Conservation (phyloP, 1,139 yeast genomes). For the Candida sojae region DNA sequence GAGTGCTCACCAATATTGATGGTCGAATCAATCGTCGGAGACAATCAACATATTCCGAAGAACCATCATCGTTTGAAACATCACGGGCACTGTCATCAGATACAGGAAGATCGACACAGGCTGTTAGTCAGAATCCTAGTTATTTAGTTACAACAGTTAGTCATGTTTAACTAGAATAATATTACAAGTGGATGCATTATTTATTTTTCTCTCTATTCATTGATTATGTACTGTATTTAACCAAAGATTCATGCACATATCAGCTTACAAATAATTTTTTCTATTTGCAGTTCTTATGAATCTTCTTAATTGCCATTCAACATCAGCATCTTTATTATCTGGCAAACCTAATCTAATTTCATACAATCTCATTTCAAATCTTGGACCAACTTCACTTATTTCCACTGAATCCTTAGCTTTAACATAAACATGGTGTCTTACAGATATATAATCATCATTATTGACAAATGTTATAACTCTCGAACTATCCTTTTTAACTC, state of each 20-base stretch:
- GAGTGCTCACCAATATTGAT: constrained; percentile 16
- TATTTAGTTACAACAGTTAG: constrained; percentile 13
- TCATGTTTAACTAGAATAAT: constrained; percentile 6
- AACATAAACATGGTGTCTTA: constrained; percentile 93
- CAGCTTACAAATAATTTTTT: constrained; percentile 68
- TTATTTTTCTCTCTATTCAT: background rate
- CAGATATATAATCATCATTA: constrained; percentile 86
- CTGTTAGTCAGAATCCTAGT: constrained; percentile 7
- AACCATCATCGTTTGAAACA: background rate
- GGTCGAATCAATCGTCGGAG: constrained; percentile 9
- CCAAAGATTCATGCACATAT: no score
- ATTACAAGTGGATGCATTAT: background rate
- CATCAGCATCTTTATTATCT: constrained; percentile 96
- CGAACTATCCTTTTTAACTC: constrained; percentile 81
- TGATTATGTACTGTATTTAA: no score
- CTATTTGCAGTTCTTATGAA: constrained; percentile 94
- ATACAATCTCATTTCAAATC: constrained; percentile 93
- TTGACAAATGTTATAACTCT: constrained; percentile 91
- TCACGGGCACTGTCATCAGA: background rate
- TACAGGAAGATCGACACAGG: background rate
- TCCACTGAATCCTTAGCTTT: constrained; percentile 87
- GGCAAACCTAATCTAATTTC: constrained; percentile 87
- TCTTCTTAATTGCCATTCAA: constrained; percentile 93
- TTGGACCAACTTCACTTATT: constrained; percentile 95
- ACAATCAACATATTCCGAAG: background rate